Conservation (phyloP, 768 basidiomycete genomes). For the Suillus paluster region DNA sequence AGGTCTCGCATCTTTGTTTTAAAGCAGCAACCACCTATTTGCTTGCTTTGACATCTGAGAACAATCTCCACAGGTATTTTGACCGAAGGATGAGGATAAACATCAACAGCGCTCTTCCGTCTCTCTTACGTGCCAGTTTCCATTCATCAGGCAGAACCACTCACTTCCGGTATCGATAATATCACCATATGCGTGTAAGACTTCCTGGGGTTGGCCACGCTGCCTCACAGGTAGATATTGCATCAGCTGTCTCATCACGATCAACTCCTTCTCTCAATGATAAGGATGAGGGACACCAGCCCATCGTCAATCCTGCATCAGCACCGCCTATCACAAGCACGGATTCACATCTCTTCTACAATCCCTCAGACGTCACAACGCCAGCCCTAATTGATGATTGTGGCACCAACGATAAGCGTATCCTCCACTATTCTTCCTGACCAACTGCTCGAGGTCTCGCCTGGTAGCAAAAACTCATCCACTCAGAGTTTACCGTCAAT, state of each 20-base stretch:
- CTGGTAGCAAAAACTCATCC: not conserved
- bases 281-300: not conserved
- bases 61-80: not conserved
- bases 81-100: not conserved
- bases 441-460: conserved; percentile 8
- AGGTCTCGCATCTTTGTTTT: not conserved
- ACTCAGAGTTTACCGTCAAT: conserved; percentile 17
- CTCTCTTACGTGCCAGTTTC: not conserved
- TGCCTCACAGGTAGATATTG: not conserved
- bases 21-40: not conserved
- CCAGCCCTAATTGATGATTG: not conserved
- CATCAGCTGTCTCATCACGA: not conserved
- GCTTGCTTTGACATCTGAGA: not conserved
- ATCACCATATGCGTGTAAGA: not conserved
- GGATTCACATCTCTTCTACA: not conserved
- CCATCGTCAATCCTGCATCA: not conserved
- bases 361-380: conserved; percentile 11
- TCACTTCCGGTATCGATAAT: not conserved
- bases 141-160: not conserved
- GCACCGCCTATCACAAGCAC: not conserved
- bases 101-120: not conserved
- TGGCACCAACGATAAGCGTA: conserved; percentile 11
- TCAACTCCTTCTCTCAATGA: not conserved
- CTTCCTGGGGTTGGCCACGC: too few species aligned
- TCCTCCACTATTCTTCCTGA: conserved; percentile 20